Evolutionary conservation across 2,329 filamentous ascomycete species (phyloP).

Genomic region (Fusarium sp.): DNA sequence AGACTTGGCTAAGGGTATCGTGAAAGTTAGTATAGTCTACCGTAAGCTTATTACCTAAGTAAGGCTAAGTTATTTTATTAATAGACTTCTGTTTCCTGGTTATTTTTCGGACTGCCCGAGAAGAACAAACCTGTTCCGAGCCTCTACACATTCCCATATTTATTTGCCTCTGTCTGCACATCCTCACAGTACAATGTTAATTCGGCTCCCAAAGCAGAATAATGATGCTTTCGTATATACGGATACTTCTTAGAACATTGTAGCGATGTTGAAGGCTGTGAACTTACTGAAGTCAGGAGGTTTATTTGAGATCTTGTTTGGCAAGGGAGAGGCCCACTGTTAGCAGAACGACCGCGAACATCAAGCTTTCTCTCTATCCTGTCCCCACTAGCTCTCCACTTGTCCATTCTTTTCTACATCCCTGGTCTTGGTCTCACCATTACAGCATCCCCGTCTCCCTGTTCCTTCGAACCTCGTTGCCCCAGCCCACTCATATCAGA

Average conservation of each 20-base stretch:
- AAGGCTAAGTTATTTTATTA: too few species aligned
- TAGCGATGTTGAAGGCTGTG: neutral
- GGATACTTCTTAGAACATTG: accelerated
- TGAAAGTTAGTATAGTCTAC: too few species aligned
- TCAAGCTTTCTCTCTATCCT: neutral
- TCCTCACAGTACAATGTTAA: accelerated
- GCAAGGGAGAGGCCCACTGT: too few species aligned
- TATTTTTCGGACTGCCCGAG: accelerated
- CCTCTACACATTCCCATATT: neutral
- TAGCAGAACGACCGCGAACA: neutral
- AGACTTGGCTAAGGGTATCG: too few species aligned
- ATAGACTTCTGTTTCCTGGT: too few species aligned
- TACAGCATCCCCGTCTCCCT: neutral
- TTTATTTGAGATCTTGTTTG: too few species aligned
- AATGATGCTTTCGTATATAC: neutral
- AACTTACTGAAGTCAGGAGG: too few species aligned
- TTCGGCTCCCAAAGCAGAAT: neutral
- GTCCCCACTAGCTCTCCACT: neutral
- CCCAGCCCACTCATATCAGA: neutral
- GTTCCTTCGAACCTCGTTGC: neutral
- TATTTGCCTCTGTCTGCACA: accelerated
- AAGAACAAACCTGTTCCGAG: accelerated
- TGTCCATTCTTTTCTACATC: neutral
- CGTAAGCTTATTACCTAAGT: too few species aligned
- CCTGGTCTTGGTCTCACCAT: neutral